Conservation (phyloP, 2,329 filamentous ascomycete species). For the Colletotrichum aenigma region DNA sequence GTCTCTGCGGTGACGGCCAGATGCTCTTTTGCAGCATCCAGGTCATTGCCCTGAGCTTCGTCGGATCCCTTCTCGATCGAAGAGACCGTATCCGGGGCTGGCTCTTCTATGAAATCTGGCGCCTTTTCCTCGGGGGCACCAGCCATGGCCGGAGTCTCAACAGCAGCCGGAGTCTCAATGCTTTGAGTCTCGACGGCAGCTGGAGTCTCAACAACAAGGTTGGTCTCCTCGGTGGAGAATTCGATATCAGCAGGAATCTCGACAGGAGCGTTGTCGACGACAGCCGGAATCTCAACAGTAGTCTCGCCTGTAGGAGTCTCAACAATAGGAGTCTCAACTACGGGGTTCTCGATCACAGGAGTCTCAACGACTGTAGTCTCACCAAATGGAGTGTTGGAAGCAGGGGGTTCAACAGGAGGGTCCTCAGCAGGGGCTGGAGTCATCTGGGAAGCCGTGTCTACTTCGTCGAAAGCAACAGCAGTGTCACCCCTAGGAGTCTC, state of each 20-base stretch:
- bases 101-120: neutral
- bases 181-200: neutral
- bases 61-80: neutral
- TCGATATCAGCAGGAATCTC: neutral
- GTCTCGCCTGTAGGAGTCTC: neutral
- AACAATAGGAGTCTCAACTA: neutral
- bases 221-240: neutral
- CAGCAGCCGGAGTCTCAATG: neutral
- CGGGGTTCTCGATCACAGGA: neutral
- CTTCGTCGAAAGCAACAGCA: neutral
- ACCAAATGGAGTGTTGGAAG: neutral
- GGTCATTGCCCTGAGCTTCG: neutral
- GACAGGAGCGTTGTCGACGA: neutral
- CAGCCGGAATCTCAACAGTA: neutral
- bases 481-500: neutral
- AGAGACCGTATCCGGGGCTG: neutral
- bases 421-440: neutral
- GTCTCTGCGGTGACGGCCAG: neutral
- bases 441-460: neutral
- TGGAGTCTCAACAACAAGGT: neutral
- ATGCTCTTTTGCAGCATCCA: neutral
- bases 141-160: neutral
- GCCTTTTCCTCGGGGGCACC: neutral
- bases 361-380: neutral
- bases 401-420: neutral